Evolutionary conservation across 495 filamentous ascomycete genomes (phyloP), one percentile per base, ranked within the genome.

Genomic region (Lophiostoma macrostomum): DNA sequence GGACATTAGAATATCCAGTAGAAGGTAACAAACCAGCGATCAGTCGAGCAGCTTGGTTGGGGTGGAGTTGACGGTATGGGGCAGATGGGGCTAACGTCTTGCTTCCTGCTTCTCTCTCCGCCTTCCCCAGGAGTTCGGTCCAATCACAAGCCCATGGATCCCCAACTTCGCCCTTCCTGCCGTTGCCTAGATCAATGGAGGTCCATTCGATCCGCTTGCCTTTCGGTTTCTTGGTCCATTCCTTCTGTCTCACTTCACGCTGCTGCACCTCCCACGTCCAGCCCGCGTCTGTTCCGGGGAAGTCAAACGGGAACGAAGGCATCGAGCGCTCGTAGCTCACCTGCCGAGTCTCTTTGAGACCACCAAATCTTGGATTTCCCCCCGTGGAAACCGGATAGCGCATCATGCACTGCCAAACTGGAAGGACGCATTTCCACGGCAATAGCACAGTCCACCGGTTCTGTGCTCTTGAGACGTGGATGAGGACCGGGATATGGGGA

Each of bases 241-340:
- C 77, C 29, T 70, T 64, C 60, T 79, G 80, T 39, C 85, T 74
- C 57, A 72, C 76, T 25, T 65, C 64, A 7, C 86, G 76, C 67
- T 91, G 80, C 31, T 77, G 73, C 22, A 81, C 60, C 66, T 89
- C 84, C 87, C 90, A 95, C 22, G 73, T 74, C 69, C 80, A 81
- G 0, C 93, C 93, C 1, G 90, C 90, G 16, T 75, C 74, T 0
- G 89, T 95, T 1, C 87, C 89, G 0, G 88, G 90, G 50, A 81
- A 90, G 67, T 97, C 93, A 20, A 80, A 88, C 0, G 93, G 93
- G 66, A 96, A 98, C 82, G 85, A 94, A 10, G 87, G 80, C 25
- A 74, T 72, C 1, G 80, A 81, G n/a, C 80, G 76, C 67, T 96
- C 90, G 64, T 95, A 96, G 7, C 81, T 73, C 28, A 95, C 73